Evolutionary conservation across 2,329 filamentous ascomycete genomes (phyloP).

Genomic region (Xylaria sp.): DNA sequence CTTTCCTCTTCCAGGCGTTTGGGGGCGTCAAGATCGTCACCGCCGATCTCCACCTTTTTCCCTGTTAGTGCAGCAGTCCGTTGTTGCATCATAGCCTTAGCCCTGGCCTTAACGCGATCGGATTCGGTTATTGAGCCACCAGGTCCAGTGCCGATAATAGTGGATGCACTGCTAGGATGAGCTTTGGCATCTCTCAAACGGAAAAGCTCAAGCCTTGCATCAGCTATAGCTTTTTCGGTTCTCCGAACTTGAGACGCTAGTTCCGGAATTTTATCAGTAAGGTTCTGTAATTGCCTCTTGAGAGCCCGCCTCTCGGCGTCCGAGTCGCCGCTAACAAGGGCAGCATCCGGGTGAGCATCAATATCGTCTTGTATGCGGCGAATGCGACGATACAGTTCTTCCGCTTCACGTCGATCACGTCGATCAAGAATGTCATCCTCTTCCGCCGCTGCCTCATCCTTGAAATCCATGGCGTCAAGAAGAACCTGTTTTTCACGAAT

Average conservation of each 20-base stretch:
- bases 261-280: constrained; percentile 90
- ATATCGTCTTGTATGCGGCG: constrained; percentile 94
- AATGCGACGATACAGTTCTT: constrained; percentile 93
- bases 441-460: constrained; percentile 87
- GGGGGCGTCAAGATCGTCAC: constrained; percentile 81
- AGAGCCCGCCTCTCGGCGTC: constrained; percentile 87
- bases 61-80: constrained; percentile 92
- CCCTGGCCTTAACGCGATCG: constrained; percentile 91
- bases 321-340: constrained; percentile 76
- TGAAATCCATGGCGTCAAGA: constrained; percentile 95
- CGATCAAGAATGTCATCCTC: constrained; percentile 93
- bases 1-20: constrained; percentile 91
- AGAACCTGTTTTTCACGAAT: constrained; percentile 94
- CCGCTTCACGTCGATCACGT: constrained; percentile 88
- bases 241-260: constrained; percentile 91
- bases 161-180: constrained; percentile 80
- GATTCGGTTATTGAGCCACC: constrained; percentile 91
- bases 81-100: constrained; percentile 99
- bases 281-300: constrained; percentile 86
- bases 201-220: constrained; percentile 92
- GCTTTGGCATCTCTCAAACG: constrained; percentile 92
- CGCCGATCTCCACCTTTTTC: constrained; percentile 74
- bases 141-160: constrained; percentile 91
- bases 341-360: constrained; percentile 85
- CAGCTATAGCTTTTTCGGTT: constrained; percentile 91